A percentile compares a stretch with the other conserved stretches of the same genome.
Conservation (phyloP, 345 rosid genomes). For the Pelargonium nanum region DNA sequence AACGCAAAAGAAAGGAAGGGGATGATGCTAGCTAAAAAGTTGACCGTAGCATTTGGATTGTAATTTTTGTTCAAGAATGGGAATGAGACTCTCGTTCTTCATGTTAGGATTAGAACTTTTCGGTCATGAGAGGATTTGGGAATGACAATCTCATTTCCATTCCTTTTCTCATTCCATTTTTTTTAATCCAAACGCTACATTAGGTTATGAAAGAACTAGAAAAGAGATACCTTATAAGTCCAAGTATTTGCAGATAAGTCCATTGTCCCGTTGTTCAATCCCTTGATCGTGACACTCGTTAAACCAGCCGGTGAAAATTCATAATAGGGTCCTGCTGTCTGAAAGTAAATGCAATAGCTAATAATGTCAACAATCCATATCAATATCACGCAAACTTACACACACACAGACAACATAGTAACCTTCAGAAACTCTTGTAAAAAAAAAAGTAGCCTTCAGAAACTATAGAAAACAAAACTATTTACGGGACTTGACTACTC, state of each 20-base stretch:
- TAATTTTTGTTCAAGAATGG: too few relatives aligned
- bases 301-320: conserved; percentile 78
- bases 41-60: too few relatives aligned
- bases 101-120: too few relatives aligned
- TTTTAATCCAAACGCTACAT: too few relatives aligned
- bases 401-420: neutral
- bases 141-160: too few relatives aligned
- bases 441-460: too few relatives aligned
- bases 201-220: neutral
- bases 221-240: conserved; percentile 71
- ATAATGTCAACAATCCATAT: neutral
- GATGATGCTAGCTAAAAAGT: neutral
- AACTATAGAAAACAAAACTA: too few relatives aligned
- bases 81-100: too few relatives aligned
- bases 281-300: conserved; percentile 61
- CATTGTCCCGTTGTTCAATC: conserved; percentile 57
- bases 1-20: conserved; percentile 6
- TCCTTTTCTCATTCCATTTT: too few relatives aligned
- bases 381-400: neutral
- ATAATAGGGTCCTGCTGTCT: conserved; percentile 85
- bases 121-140: too few relatives aligned
- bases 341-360: conserved; percentile 11
- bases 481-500: too few relatives aligned
- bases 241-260: conserved; percentile 56
- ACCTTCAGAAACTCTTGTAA: too few relatives aligned